A percentile compares a stretch with the other conserved stretches of the same genome.
These are phyloP conservation scores for Apiospora marii DNA, from an alignment of 2,329 filamentous ascomycete species.

Conservation along the genomic window DNA sequence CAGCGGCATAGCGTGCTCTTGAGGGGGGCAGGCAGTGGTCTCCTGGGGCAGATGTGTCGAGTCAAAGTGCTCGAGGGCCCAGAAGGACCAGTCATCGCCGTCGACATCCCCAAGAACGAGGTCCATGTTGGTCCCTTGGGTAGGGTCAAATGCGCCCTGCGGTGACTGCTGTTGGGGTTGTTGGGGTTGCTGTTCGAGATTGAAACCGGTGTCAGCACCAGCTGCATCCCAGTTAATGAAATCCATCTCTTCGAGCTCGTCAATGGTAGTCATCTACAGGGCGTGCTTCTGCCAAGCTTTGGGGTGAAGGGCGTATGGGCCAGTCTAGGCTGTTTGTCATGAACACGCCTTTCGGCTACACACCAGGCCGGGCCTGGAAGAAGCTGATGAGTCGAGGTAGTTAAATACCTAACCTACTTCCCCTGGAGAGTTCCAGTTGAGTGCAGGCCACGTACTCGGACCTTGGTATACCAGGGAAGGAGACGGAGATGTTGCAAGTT, in stretches of 20 bases:
- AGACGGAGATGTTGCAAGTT: not conserved
- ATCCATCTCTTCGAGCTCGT: slow-evolving; percentile 63
- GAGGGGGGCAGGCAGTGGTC: slow-evolving; percentile 39
- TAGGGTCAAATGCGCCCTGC: slow-evolving; percentile 44
- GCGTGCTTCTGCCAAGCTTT: not conserved
- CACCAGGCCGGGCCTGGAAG: not conserved
- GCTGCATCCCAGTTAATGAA: slow-evolving; percentile 69
- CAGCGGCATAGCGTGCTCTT: slow-evolving; percentile 42
- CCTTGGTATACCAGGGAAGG: not conserved
- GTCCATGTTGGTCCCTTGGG: slow-evolving; percentile 51
- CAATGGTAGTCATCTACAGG: slow-evolving; percentile 49
- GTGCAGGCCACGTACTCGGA: not conserved
- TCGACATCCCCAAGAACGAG: slow-evolving; percentile 63
- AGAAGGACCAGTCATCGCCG: slow-evolving; percentile 68
- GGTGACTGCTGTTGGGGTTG: slow-evolving; percentile 40
- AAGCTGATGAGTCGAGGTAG: not conserved
- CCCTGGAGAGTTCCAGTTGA: not conserved
- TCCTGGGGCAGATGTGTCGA: slow-evolving; percentile 49
- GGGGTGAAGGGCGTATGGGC: not conserved
- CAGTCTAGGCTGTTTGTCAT: not conserved
- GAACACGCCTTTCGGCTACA: slow-evolving; percentile 6
- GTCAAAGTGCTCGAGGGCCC: slow-evolving; percentile 65
- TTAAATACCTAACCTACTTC: not conserved
- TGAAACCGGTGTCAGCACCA: slow-evolving; percentile 42
- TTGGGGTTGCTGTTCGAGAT: slow-evolving; percentile 37